Evolutionary conservation across 2,329 filamentous ascomycete genomes (phyloP).

Genomic region (Fusarium sambucinum): DNA sequence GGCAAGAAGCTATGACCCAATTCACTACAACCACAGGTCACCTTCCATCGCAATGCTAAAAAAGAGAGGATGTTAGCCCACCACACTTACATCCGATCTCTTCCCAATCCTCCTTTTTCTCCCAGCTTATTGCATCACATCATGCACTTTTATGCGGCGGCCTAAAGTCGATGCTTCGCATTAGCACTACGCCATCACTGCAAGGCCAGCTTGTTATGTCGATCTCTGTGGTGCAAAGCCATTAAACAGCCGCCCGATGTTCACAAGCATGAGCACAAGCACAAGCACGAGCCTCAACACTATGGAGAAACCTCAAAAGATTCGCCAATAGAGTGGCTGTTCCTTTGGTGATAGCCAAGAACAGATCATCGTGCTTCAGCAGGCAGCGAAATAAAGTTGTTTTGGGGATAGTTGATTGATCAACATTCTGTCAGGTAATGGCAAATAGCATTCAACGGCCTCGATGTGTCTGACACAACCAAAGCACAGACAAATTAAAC

Average conservation of each 20-base stretch:
- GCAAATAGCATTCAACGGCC: slow-evolving; percentile 16
- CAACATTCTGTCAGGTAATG: slow-evolving; percentile 18
- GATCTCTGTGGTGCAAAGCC: slow-evolving; percentile 23
- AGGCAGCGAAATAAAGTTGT: neutral
- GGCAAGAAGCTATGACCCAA: neutral
- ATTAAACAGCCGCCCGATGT: slow-evolving; percentile 16
- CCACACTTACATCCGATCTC: neutral
- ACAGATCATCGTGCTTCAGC: neutral
- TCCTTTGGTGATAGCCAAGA: neutral
- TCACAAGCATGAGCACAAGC: slow-evolving; percentile 27
- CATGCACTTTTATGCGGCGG: slow-evolving; percentile 29
- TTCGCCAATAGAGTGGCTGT: slow-evolving; percentile 20
- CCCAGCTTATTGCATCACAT: neutral
- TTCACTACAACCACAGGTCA: neutral
- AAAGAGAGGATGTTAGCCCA: neutral
- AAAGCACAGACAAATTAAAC: slow-evolving; percentile 28
- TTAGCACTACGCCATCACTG: slow-evolving; percentile 19
- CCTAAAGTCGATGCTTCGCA: slow-evolving; percentile 33
- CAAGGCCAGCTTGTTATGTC: slow-evolving; percentile 6
- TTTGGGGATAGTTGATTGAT: slow-evolving; percentile 12
- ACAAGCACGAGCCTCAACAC: slow-evolving; percentile 34
- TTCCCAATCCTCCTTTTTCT: neutral
- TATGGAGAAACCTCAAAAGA: slow-evolving; percentile 12
- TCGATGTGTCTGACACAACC: slow-evolving; percentile 7
- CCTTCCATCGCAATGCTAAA: neutral